Conservation (phyloP, 2,329 filamentous ascomycete genomes). For the Scedosporium boydii region DNA sequence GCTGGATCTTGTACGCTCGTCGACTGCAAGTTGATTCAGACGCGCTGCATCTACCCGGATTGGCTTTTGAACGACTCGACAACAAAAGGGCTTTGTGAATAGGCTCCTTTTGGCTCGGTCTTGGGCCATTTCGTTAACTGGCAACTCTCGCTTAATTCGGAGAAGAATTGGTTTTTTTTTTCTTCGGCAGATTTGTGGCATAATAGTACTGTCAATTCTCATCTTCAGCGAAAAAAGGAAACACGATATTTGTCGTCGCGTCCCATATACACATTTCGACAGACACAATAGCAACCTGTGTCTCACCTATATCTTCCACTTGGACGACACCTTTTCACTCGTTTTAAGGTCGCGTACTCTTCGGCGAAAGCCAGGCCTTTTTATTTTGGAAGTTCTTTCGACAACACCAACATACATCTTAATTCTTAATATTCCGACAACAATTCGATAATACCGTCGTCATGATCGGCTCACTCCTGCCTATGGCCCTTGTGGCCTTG, state of each 20-base stretch:
- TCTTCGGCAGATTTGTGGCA: too few relatives aligned
- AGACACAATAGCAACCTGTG: background rate
- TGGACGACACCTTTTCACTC: background rate
- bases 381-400: background rate
- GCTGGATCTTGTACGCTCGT: background rate
- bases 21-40: background rate
- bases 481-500: slow-evolving; percentile 2
- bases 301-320: background rate
- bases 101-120: too few relatives aligned
- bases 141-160: too few relatives aligned
- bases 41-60: background rate
- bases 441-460: background rate
- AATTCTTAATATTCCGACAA: background rate
- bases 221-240: background rate
- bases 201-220: background rate
- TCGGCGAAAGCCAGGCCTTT: background rate
- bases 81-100: background rate
- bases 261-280: background rate
- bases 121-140: too few relatives aligned
- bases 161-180: too few relatives aligned
- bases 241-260: background rate
- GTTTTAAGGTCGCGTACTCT: background rate
- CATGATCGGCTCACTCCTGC: slow-evolving; percentile 5
- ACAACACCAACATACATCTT: background rate
- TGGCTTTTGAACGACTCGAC: background rate